Evolutionary conservation across 2,329 filamentous ascomycete species (phyloP).

Genomic region (Apiospora marii): DNA sequence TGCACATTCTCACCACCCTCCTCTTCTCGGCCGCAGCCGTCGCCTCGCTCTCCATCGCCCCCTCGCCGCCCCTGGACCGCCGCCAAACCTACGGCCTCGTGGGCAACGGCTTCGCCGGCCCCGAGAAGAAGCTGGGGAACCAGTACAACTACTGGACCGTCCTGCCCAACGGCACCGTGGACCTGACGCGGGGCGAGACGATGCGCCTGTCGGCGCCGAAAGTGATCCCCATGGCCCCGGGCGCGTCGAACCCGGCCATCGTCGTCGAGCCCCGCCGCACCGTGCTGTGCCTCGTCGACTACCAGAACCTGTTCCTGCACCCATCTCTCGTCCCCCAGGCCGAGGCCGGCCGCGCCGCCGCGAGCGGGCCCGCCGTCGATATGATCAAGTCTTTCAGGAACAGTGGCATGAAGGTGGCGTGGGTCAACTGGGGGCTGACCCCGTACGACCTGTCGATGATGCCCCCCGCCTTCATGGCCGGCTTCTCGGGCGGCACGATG

Average conservation of each 20-base stretch:
- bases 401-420: constrained; percentile 39
- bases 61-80: neutral
- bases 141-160: constrained; percentile 9
- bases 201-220: neutral
- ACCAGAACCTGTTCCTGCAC: constrained; percentile 9
- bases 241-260: neutral
- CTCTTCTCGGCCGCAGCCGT: neutral
- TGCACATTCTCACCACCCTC: neutral
- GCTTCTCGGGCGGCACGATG: constrained; percentile 36
- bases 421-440: constrained; percentile 42
- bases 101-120: neutral
- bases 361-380: neutral
- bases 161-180: neutral
- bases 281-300: neutral
- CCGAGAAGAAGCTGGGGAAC: constrained; percentile 16
- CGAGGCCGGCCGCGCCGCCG: neutral
- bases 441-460: constrained; percentile 40
- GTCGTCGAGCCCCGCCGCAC: neutral
- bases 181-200: neutral
- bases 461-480: constrained; percentile 38
- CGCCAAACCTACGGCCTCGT: constrained; percentile 6
- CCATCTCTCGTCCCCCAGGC: neutral
- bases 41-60: neutral
- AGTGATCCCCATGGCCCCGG: neutral
- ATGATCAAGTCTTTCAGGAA: neutral